phyloP scores from a whole-genome alignment of 176 grass and related monocot species.

The Carex kokanica region DNA sequence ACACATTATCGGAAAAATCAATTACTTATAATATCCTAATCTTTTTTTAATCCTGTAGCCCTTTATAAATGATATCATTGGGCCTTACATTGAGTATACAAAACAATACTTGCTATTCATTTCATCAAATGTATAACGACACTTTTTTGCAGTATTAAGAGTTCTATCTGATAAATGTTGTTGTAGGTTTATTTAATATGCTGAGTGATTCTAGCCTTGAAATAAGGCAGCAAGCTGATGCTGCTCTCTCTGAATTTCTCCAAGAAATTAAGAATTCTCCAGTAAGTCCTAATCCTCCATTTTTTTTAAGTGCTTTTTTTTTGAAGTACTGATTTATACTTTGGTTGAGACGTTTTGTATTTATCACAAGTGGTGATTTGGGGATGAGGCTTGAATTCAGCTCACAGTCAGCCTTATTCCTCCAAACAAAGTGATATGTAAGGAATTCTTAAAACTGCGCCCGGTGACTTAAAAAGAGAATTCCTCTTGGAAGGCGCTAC shows the following conservation, averaged over 20 bases:
- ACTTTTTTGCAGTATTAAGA: slow-evolving; percentile 22
- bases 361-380: slow-evolving; percentile 11
- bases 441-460: background rate
- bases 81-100: background rate
- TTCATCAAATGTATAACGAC: background rate
- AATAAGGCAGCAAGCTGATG: slow-evolving; percentile 98
- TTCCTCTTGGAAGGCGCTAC: background rate
- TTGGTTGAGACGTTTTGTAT: background rate
- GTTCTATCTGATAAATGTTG: slow-evolving; percentile 6
- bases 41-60: background rate
- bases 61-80: background rate
- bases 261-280: slow-evolving; percentile 99
- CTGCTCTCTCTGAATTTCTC: slow-evolving; percentile 97
- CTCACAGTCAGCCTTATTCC: slow-evolving; percentile 12
- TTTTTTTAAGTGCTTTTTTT: slow-evolving; percentile 7
- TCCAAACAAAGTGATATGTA: background rate
- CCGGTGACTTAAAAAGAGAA: background rate
- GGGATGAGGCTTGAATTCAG: slow-evolving; percentile 8
- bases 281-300: slow-evolving; percentile 48
- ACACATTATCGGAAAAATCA: slow-evolving; percentile 3
- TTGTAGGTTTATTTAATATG: slow-evolving; percentile 96
- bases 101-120: slow-evolving; percentile 22
- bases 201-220: slow-evolving; percentile 92
- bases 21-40: background rate
- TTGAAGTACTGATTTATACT: background rate